These are phyloP conservation scores for Aspergillus nomiae DNA, from an alignment of 2,329 filamentous ascomycete species.

Conservation along the genomic window DNA sequence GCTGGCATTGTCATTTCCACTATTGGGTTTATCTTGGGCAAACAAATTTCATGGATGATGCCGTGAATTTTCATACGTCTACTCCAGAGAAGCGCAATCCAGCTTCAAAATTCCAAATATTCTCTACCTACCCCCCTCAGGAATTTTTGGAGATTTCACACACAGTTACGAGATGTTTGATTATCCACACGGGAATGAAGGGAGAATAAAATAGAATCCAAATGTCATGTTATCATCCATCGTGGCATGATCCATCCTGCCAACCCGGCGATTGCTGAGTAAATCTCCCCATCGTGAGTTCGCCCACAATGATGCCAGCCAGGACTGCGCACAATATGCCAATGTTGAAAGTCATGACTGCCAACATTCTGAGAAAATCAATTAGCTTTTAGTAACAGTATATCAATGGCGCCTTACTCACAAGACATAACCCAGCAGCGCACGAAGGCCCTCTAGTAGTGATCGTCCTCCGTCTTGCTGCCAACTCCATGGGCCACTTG, in stretches of 20 bases:
- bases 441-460: slow-evolving; percentile 13
- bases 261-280: slow-evolving; percentile 5
- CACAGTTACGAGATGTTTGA: background rate
- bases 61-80: too few relatives aligned
- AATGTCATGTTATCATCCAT: background rate
- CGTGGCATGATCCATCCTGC: slow-evolving; percentile 16
- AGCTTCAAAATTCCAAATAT: too few relatives aligned
- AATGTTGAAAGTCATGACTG: slow-evolving; percentile 19
- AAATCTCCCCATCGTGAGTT: slow-evolving; percentile 15
- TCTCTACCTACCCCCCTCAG: too few relatives aligned
- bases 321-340: slow-evolving; percentile 16
- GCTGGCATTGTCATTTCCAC: background rate
- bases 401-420: background rate
- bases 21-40: background rate
- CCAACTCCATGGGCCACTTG: slow-evolving; percentile 3
- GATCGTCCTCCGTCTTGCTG: slow-evolving; percentile 5
- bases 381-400: background rate
- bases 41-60: too few relatives aligned
- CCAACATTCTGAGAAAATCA: slow-evolving; percentile 13
- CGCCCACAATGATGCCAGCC: slow-evolving; percentile 11
- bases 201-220: background rate
- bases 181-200: background rate
- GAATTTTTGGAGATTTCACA: too few relatives aligned
- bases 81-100: too few relatives aligned
- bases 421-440: slow-evolving; percentile 14